phyloP scores from a whole-genome alignment of 768 basidiomycete genomes.

The Dendrothele bispora region DNA sequence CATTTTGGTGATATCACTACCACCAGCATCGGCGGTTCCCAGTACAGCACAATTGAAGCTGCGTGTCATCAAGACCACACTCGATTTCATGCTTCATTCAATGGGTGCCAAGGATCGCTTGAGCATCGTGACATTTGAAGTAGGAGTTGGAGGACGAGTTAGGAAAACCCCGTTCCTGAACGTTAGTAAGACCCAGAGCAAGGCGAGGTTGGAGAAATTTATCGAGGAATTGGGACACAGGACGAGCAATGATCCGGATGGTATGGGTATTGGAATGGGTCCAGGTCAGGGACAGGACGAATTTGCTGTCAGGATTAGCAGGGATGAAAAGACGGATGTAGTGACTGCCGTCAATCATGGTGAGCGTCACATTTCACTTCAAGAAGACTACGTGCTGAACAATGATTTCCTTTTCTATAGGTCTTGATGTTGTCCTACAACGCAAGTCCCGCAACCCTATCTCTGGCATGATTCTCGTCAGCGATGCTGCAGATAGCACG shows the following conservation, averaged over 20 bases:
- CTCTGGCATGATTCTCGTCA: constrained; percentile 90
- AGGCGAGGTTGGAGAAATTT: constrained; percentile 70
- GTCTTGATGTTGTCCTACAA: constrained; percentile 91
- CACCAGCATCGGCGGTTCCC: constrained; percentile 66
- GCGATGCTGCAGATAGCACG: constrained; percentile 90
- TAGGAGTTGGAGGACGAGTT: constrained; percentile 78
- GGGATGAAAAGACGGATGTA: constrained; percentile 95
- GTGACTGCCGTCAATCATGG: constrained; percentile 98
- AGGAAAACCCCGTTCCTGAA: constrained; percentile 93
- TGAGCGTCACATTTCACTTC: constrained; percentile 24
- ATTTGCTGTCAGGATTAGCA: constrained; percentile 69
- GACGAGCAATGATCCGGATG: constrained; percentile 21
- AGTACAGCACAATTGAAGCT: constrained; percentile 85
- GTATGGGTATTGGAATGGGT: not conserved
- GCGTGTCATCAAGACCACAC: constrained; percentile 83
- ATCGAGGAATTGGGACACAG: constrained; percentile 58
- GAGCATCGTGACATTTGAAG: constrained; percentile 91
- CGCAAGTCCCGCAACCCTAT: constrained; percentile 89
- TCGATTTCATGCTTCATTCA: constrained; percentile 83
- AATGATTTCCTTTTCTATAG: constrained; percentile 34
- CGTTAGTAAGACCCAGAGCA: constrained; percentile 67
- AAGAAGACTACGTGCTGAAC: not conserved
- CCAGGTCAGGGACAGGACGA: constrained; percentile 39
- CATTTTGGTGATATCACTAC: constrained; percentile 88
- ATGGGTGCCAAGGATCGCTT: constrained; percentile 78